Evolutionary conservation across 2,329 filamentous ascomycete genomes (phyloP).

Genomic region (Pleurostoma richardsiae): DNA sequence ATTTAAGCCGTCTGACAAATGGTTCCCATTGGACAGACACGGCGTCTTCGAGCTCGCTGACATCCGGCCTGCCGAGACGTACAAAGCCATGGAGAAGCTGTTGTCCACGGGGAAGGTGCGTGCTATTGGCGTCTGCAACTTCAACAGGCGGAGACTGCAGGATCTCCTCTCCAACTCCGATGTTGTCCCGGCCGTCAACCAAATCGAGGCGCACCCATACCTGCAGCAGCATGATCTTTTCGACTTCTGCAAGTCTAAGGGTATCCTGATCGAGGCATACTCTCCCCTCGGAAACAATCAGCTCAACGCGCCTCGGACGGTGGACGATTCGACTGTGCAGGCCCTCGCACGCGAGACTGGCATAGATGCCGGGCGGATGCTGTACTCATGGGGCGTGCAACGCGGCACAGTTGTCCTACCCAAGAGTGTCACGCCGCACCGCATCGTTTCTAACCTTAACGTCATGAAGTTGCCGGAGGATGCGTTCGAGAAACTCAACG

Average conservation of each 20-base stretch:
- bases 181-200: conserved; percentile 57
- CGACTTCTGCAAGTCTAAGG: conserved; percentile 49
- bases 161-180: conserved; percentile 42
- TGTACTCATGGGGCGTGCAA: conserved; percentile 39
- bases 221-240: conserved; percentile 57
- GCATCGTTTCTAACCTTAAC: conserved; percentile 34
- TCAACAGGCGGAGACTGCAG: conserved; percentile 34
- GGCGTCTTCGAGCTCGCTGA: conserved; percentile 62
- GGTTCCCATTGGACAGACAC: conserved; percentile 41
- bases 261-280: conserved; percentile 59
- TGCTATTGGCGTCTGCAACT: conserved; percentile 49
- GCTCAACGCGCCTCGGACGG: conserved; percentile 33
- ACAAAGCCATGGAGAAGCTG: conserved; percentile 31
- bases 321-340: conserved; percentile 43
- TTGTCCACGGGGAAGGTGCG: conserved; percentile 29
- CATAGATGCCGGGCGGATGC: conserved; percentile 32
- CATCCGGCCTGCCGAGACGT: conserved; percentile 34
- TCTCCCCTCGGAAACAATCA: conserved; percentile 57
- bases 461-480: conserved; percentile 28
- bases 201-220: conserved; percentile 66
- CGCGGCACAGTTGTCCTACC: conserved; percentile 36
- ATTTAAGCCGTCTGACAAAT: conserved; percentile 45
- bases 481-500: conserved; percentile 28
- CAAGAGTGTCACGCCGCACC: conserved; percentile 37
- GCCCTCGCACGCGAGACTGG: conserved; percentile 37